These are phyloP conservation scores for Arabidopsis arenosa DNA, from an alignment of 345 rosid species.

Conservation along the genomic window DNA sequence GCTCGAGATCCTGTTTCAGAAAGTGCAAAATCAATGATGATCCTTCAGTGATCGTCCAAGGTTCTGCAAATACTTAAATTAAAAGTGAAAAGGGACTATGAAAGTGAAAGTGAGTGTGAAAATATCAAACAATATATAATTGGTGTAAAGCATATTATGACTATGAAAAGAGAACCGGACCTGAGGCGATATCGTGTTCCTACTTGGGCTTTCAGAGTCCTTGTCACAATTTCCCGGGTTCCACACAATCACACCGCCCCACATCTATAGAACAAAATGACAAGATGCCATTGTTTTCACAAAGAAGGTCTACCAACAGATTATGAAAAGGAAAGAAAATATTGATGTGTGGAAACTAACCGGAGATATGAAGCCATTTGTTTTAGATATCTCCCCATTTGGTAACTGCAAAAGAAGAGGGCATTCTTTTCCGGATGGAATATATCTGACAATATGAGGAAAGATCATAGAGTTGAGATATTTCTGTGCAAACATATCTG, in stretches of 20 bases:
- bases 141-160: conserved; percentile 1
- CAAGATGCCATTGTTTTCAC: conserved; percentile 2
- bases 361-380: conserved; percentile 96
- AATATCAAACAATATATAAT: background rate
- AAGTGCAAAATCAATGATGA: conserved; percentile 19
- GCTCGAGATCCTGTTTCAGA: conserved; percentile 74
- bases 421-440: conserved; percentile 86
- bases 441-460: conserved; percentile 59
- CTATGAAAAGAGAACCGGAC: conserved; percentile 46
- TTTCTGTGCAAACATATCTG: conserved; percentile 16
- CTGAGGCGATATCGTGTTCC: conserved; percentile 61
- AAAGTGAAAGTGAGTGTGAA: background rate
- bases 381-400: conserved; percentile 80
- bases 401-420: conserved; percentile 87
- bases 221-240: conserved; percentile 64
- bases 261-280: conserved; percentile 63
- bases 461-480: conserved; percentile 28
- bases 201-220: conserved; percentile 50
- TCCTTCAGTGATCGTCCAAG: conserved; percentile 21
- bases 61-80: conserved; percentile 18
- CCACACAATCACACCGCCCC: conserved; percentile 97
- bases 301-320: conserved; percentile 13
- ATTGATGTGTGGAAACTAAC: conserved; percentile 53
- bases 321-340: conserved; percentile 29
- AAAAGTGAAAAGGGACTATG: background rate